phyloP scores from a whole-genome alignment of 225 moss, liverwort and hornwort genomes.

The Climacium dendroides region DNA sequence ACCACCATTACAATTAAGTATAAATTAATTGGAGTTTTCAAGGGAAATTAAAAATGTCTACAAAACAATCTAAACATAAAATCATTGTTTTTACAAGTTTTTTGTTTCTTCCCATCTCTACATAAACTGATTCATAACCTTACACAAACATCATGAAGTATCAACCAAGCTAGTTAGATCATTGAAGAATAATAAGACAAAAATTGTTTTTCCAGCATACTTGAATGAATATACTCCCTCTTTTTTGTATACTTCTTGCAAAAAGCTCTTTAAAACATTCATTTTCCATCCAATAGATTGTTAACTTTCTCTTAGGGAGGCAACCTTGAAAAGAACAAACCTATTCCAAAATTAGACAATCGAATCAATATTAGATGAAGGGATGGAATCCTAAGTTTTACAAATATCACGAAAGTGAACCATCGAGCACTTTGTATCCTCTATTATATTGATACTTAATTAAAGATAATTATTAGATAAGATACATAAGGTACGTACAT shows the following conservation, averaged over 20 bases:
- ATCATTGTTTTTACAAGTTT: neutral
- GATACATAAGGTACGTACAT: neutral
- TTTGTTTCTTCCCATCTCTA: accelerated
- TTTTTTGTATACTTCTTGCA: neutral
- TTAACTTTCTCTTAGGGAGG: accelerated
- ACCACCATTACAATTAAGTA: accelerated
- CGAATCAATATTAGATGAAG: neutral
- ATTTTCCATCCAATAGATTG: neutral
- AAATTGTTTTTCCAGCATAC: accelerated
- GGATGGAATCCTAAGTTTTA: too few species aligned
- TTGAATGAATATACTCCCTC: neutral
- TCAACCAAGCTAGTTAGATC: neutral
- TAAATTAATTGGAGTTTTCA: neutral
- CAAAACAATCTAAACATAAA: neutral
- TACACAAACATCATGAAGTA: neutral
- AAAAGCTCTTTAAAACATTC: neutral
- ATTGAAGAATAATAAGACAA: neutral
- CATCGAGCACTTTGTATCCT: accelerated
- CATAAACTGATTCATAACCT: neutral
- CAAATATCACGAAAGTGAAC: neutral
- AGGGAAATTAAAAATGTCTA: neutral
- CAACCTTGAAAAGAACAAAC: neutral
- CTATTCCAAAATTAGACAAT: neutral
- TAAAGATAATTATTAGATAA: neutral
- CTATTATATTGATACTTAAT: accelerated